Base-by-base conservation (phyloP, 163 green algal species). In the Scenedesmus sp. region DNA sequence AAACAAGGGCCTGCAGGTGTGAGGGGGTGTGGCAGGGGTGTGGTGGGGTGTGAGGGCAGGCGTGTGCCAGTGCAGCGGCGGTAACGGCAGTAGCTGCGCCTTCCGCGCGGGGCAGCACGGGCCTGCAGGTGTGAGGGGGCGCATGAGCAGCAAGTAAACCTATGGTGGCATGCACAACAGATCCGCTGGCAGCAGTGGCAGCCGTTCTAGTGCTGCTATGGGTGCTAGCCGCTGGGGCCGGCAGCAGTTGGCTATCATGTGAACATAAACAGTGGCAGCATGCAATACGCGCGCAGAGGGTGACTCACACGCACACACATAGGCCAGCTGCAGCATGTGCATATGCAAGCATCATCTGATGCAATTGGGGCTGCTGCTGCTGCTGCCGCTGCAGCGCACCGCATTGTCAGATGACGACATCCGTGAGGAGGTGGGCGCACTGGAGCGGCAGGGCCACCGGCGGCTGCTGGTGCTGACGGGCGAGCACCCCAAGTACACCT, bases 401-500 rank as follows among this genome's bases (percentile, higher is more conserved):
- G 82, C 92, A 6, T 55, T 95, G 70, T 90, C 90, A 12, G 92
- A 95, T 62, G 91, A 95, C 6, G 91, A 95, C 81, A 91, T 96
- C 5, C 62, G 59, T 7, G 46, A 59, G 20, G 95, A 96, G 93
- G 95, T 97, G 18, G 90, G 86, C 46, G 93, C 95, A 56, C 93
- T 97, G 83, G 88, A 97, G 94, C 86, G 81, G 60, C 94, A 97
- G 90, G 95, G 95, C 56, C 95, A 97, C 93, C 87, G 94, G 55
- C 94, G 95, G 52, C 93, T 97, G 89, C 93, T 97, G 77, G 95
- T 96, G 84, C 94, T 97, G 46, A 97, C 95, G 2, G 95, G 95
- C 2, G 95, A 97, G 94, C 93, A 95, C 93, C 95, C 95, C 54
- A 95, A 94, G 86, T 97, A 97, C 95, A 95, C 93, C 9, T 97